These are phyloP conservation scores for Mrakia gelida DNA, from an alignment of 768 basidiomycete genomes.

Conservation along the genomic window DNA sequence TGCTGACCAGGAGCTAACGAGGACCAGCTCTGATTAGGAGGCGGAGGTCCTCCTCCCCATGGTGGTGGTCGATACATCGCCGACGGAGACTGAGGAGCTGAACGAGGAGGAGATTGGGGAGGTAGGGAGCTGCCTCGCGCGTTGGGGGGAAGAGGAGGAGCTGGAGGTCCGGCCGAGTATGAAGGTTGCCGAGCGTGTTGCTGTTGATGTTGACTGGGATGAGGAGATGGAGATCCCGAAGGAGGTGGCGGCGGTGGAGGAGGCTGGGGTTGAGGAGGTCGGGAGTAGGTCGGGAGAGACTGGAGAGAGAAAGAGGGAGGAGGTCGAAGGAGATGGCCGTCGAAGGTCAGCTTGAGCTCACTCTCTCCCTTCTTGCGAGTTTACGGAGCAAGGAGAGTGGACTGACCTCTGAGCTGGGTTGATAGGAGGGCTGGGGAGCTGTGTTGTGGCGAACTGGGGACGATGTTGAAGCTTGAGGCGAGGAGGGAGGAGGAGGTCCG, in stretches of 20 bases:
- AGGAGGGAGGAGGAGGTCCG: constrained; percentile 23
- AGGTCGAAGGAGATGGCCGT: too few species aligned
- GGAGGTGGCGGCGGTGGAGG: constrained; percentile 37
- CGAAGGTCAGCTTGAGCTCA: background rate
- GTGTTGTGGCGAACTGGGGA: constrained; percentile 19
- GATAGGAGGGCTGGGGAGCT: constrained; percentile 33
- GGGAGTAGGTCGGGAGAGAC: constrained; percentile 1
- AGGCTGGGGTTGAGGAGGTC: constrained; percentile 36
- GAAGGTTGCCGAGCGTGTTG: constrained; percentile 29
- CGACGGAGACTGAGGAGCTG: background rate
- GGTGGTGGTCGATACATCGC: background rate
- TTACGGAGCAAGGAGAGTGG: background rate
- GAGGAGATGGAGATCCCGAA: constrained; percentile 37
- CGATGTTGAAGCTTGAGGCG: constrained; percentile 21
- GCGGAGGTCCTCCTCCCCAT: background rate
- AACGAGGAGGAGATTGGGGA: constrained; percentile 1
- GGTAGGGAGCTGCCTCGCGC: constrained; percentile 21
- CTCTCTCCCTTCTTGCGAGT: background rate
- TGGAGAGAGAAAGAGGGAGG: background rate
- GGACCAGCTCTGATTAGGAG: background rate
- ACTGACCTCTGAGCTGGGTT: background rate
- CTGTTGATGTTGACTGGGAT: constrained; percentile 22
- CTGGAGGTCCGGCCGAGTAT: constrained; percentile 32
- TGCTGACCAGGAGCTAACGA: background rate
- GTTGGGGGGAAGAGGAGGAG: constrained; percentile 33